phyloP scores from a whole-genome alignment of 2,329 filamentous ascomycete species.

The Spiromastix sp. region DNA sequence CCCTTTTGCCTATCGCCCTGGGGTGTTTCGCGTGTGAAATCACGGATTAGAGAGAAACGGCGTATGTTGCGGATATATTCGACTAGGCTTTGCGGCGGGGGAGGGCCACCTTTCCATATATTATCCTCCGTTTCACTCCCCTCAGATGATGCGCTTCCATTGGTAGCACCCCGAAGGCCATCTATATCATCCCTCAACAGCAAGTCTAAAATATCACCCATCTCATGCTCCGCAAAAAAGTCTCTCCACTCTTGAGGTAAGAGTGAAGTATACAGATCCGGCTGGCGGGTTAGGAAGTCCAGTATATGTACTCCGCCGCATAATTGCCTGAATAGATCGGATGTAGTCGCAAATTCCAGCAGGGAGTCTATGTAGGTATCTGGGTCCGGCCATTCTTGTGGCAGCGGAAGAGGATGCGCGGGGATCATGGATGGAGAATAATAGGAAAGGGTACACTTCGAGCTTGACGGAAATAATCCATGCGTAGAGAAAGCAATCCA shows the following conservation, averaged over 20 bases:
- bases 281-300: slow-evolving; percentile 84
- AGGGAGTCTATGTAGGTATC: slow-evolving; percentile 74
- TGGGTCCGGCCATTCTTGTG: slow-evolving; percentile 55
- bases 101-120: slow-evolving; percentile 37
- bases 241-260: slow-evolving; percentile 70
- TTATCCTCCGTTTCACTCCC: too few species aligned
- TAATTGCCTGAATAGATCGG: slow-evolving; percentile 71
- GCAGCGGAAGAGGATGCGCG: slow-evolving; percentile 53
- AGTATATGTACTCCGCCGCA: slow-evolving; percentile 95
- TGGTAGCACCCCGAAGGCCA: slow-evolving; percentile 18
- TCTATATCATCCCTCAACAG: slow-evolving; percentile 67
- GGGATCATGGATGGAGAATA: slow-evolving; percentile 33
- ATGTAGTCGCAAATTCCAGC: slow-evolving; percentile 63
- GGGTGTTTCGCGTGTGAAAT: slow-evolving; percentile 38
- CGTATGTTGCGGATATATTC: slow-evolving; percentile 64
- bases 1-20: slow-evolving; percentile 10
- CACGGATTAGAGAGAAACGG: slow-evolving; percentile 54
- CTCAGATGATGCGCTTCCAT: slow-evolving; percentile 9
- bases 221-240: slow-evolving; percentile 61
- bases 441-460: background rate
- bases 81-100: slow-evolving; percentile 48
- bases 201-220: slow-evolving; percentile 69
- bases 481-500: too few species aligned
- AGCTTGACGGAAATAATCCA: too few species aligned
- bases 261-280: slow-evolving; percentile 68